phyloP scores from a whole-genome alignment of 2,329 filamentous ascomycete genomes.

The Pestalotiopsis fici region DNA sequence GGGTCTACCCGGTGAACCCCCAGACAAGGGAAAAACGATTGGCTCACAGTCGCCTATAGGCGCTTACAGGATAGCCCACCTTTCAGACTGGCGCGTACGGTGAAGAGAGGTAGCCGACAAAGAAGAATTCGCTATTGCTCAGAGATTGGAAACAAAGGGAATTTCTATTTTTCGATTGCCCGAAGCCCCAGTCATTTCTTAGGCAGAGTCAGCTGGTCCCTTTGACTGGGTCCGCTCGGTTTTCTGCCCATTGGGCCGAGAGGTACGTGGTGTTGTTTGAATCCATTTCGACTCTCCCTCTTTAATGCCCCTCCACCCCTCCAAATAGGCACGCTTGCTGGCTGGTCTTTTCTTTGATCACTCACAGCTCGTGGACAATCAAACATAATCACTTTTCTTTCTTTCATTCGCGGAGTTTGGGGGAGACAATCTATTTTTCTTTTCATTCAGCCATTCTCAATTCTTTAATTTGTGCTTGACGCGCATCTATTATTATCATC shows the following conservation, averaged over 20 bases:
- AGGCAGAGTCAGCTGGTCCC: conserved; percentile 9
- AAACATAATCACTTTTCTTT: conserved; percentile 9
- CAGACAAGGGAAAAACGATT: conserved; percentile 23
- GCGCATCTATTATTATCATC: neutral
- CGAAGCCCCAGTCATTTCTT: conserved; percentile 9
- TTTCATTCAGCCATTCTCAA: conserved; percentile 8
- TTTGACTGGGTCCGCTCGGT: conserved; percentile 4
- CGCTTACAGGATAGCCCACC: conserved; percentile 23
- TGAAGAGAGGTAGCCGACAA: conserved; percentile 19
- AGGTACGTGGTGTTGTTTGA: conserved; percentile 4
- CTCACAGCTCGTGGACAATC: conserved; percentile 2
- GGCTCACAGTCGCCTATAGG: conserved; percentile 21
- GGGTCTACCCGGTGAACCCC: conserved; percentile 6
- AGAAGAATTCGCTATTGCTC: conserved; percentile 18
- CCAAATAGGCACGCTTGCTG: conserved; percentile 21
- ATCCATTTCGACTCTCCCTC: neutral
- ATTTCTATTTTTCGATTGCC: conserved; percentile 15
- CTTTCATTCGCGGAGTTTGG: conserved; percentile 12
- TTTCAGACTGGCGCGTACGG: conserved; percentile 18
- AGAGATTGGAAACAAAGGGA: conserved; percentile 20
- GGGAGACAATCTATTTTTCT: conserved; percentile 11
- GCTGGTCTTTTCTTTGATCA: conserved; percentile 19
- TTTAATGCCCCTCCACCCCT: conserved; percentile 11
- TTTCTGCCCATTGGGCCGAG: neutral
- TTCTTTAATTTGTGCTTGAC: conserved; percentile 7